Evolutionary conservation across 129 eudicot species (phyloP), one percentile per base, ranked within the genome.

Genomic region (Artemisia tridentata): DNA sequence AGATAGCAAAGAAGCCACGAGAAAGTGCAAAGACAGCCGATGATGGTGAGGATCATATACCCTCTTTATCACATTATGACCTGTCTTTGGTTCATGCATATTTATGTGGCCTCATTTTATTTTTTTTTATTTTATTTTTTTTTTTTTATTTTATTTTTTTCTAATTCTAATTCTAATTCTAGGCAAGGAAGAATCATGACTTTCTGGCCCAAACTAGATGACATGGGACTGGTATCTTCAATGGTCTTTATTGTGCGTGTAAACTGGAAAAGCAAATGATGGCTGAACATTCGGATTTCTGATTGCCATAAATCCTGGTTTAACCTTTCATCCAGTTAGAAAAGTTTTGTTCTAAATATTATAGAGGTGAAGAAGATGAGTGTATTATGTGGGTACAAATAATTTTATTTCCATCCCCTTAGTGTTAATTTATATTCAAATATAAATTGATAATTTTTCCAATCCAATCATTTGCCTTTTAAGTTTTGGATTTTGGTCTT

Each of bases 1-100:
- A 68, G 79, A 72, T 34, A 65, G 86, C 79, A 66, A 79, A 75
- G 77, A 88, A 84, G 84, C 75, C 80, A 51, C 82, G 72, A 25
- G 87, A 74, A 75, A 88, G 48, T 75, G 34, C 76, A 71, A 31
- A 67, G 48, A 65, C 17, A 64, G 76, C 50, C 7, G 17, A 11
- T 18, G 81, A 65, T 12, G 82, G 85, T 81, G 63, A 68, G 76
- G 51, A 63, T 45, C 6, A 10, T 34, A 7, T 38, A 1, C 21
- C 31, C 65, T 31, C 45, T n/a, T n/a, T 13, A 19, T 16, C 5
- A 23, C 34, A 12, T 54, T 15, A 19, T 77, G 3, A 18, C 31
- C 54, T 47, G 45, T 18, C 50, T 50, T 31, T 19, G 4, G 20
- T 25, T 45, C 38, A 46, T 54, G 41, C 57, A 15, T 21, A 27